Percentiles rank a stretch among this genome's conserved stretches.
Conservation (phyloP, 345 rosid genomes). For the Salix koriyanagi region DNA sequence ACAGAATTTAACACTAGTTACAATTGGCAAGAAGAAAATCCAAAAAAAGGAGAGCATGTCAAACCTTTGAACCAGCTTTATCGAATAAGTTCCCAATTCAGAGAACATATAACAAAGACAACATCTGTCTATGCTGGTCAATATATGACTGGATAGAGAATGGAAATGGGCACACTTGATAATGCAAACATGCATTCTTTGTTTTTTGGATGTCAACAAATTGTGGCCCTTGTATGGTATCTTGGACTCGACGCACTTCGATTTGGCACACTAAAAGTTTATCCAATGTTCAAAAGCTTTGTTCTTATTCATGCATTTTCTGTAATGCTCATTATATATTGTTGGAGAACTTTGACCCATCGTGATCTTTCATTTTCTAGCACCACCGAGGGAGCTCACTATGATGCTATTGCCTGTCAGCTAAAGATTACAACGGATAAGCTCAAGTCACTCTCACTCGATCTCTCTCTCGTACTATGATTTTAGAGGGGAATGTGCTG, state of each 20-base stretch:
- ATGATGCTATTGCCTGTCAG: constrained; percentile 49
- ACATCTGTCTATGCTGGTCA: too few relatives aligned
- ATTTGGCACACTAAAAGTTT: background rate
- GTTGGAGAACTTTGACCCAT: background rate
- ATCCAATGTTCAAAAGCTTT: background rate
- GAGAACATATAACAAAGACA: too few relatives aligned
- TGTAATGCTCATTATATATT: background rate
- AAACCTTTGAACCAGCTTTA: too few relatives aligned
- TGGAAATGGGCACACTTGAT: too few relatives aligned
- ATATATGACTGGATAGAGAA: too few relatives aligned
- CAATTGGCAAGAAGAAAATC: too few relatives aligned
- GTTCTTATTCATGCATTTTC: background rate
- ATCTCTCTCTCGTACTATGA: constrained; percentile 1
- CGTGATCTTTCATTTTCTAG: constrained; percentile 29
- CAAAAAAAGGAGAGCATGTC: too few relatives aligned
- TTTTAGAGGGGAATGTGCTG: background rate
- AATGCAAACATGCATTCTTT: too few relatives aligned
- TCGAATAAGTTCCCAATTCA: too few relatives aligned
- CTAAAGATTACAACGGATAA: constrained; percentile 52
- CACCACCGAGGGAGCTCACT: constrained; percentile 50
- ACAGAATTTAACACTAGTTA: too few relatives aligned
- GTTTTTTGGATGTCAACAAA: too few relatives aligned
- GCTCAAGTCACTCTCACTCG: constrained; percentile 48
- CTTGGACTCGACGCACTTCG: background rate
- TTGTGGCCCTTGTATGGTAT: background rate